phyloP scores from a whole-genome alignment of 352 stramenopile genomes.

The Aphanomyces astaci region DNA sequence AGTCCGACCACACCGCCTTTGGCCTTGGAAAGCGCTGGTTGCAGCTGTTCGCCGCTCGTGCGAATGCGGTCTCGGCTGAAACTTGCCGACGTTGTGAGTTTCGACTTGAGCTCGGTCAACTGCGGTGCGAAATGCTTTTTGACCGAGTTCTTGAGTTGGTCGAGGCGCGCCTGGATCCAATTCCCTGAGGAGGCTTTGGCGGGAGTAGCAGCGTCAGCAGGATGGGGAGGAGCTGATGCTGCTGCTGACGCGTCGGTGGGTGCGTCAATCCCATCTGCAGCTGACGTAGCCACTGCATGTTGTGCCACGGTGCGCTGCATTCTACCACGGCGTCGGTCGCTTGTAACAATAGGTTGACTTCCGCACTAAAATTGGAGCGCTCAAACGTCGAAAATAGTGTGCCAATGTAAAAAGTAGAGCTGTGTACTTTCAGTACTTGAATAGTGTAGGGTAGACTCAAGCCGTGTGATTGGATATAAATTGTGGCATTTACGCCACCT shows the following conservation, averaged over 20 bases:
- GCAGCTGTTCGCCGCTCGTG: slow-evolving; percentile 31
- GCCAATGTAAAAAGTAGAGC: no score
- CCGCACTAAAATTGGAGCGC: neutral
- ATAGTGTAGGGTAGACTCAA: no score
- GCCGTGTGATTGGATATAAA: neutral
- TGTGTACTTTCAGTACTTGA: no score
- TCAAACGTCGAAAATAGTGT: neutral
- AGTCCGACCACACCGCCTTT: slow-evolving; percentile 52
- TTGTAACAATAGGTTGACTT: no score
- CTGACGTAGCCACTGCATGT: no score
- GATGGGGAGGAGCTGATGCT: neutral
- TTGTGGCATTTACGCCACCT: neutral
- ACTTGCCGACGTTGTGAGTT: slow-evolving; percentile 41
- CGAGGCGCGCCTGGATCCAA: slow-evolving; percentile 6
- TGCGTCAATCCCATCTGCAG: no score
- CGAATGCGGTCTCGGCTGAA: slow-evolving; percentile 27
- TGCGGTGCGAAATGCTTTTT: slow-evolving; percentile 52
- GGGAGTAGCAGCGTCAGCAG: no score
- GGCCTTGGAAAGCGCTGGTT: slow-evolving; percentile 46
- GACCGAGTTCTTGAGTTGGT: slow-evolving; percentile 26
- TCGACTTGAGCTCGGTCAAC: slow-evolving; percentile 40
- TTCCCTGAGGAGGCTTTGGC: neutral
- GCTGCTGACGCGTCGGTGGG: neutral
- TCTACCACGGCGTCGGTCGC: no score
- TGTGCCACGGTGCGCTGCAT: no score